Conservation (phyloP, 23 red algal species). For the Gracilaria gracilis region DNA sequence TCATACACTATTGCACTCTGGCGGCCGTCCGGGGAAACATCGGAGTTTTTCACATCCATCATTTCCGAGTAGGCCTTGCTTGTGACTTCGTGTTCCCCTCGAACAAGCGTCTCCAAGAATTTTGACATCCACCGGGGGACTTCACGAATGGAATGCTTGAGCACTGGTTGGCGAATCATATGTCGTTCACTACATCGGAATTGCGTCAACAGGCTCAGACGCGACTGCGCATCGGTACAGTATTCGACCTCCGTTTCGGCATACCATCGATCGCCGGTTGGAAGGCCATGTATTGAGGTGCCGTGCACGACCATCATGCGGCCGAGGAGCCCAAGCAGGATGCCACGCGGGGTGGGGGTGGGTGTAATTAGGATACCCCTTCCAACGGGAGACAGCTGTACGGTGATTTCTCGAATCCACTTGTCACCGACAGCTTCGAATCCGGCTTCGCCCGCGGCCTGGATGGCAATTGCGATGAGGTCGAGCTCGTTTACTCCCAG, state of each 20-base stretch:
- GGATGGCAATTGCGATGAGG: conserved; percentile 27
- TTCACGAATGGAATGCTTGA: conserved; percentile 8
- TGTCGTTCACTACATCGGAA: background rate
- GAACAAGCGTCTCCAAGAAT: background rate
- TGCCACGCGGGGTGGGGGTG: conserved; percentile 9
- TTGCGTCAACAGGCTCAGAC: conserved; percentile 8
- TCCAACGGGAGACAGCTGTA: background rate
- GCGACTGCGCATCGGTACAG: conserved; percentile 33
- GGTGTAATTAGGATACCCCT: conserved; percentile 14
- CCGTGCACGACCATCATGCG: conserved; percentile 19
- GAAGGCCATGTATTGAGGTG: conserved; percentile 12
- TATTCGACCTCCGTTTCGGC: conserved; percentile 9
- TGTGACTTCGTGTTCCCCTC: background rate
- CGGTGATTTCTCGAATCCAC: conserved; percentile 46
- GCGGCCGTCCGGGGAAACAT: background rate
- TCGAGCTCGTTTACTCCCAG: conserved; percentile 1
- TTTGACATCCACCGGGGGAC: conserved; percentile 24
- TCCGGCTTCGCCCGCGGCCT: conserved; percentile 4
- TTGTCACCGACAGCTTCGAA: conserved; percentile 31
- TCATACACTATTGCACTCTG: background rate
- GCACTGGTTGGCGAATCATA: conserved; percentile 24
- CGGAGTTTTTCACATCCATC: background rate
- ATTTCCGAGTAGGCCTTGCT: background rate
- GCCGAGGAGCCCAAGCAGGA: conserved; percentile 1
- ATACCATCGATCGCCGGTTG: conserved; percentile 19